Conservation (phyloP, 2,329 filamentous ascomycete genomes). For the Chrysoporthe puriensis region DNA sequence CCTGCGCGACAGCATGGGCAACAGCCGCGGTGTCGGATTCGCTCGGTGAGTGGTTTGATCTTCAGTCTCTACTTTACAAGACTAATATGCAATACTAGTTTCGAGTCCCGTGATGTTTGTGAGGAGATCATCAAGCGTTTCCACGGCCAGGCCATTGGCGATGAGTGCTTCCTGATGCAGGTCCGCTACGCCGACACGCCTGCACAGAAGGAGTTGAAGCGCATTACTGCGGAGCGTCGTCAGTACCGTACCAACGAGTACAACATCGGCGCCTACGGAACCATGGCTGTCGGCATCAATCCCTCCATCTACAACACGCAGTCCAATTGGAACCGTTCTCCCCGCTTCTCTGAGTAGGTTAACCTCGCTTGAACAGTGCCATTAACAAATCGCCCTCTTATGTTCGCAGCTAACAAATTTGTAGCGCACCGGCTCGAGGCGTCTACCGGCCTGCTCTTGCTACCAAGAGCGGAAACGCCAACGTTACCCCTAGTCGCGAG, state of each 20-base stretch:
- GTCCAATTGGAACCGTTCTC: constrained; percentile 42
- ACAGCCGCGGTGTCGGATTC: constrained; percentile 96
- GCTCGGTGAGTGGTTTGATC: constrained; percentile 69
- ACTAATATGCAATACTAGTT: constrained; percentile 58
- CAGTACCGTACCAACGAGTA: constrained; percentile 97
- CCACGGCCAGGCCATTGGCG: constrained; percentile 76
- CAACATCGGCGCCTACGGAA: constrained; percentile 73
- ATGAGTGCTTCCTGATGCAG: constrained; percentile 83
- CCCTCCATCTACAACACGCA: constrained; percentile 49
- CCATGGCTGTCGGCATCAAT: constrained; percentile 61
- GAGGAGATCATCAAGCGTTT: constrained; percentile 87
- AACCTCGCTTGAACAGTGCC: not conserved
- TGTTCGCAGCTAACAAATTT: constrained; percentile 25
- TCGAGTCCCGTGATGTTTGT: constrained; percentile 86
- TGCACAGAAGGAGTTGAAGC: constrained; percentile 94
- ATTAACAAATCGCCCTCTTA: not conserved
- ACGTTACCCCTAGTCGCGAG: constrained; percentile 24
- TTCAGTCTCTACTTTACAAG: constrained; percentile 32
- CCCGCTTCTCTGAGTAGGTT: constrained; percentile 34
- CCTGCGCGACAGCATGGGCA: constrained; percentile 86
- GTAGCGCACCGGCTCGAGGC: constrained; percentile 27
- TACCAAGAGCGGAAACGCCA: constrained; percentile 29
- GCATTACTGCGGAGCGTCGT: constrained; percentile 90
- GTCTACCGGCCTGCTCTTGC: constrained; percentile 26
- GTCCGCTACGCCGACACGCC: constrained; percentile 97